Conservation (phyloP, 257 asterid genomes). For the Nicotiana paniculata region DNA sequence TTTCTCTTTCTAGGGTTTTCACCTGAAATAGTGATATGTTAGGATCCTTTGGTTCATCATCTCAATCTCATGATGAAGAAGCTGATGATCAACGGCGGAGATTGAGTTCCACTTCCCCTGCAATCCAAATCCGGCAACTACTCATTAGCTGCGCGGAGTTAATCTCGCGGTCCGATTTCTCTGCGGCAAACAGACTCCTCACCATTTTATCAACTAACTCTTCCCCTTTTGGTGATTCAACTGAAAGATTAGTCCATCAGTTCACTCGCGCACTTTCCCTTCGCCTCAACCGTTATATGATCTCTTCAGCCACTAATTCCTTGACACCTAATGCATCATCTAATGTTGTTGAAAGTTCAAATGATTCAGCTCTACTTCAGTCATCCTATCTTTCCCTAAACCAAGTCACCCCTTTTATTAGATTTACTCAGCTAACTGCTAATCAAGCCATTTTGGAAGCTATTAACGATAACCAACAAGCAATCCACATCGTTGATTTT, state of each 20-base stretch:
- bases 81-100: constrained; percentile 3
- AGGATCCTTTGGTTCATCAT: constrained; percentile 74
- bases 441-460: constrained; percentile 91
- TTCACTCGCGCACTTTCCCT: constrained; percentile 68
- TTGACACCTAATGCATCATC: background rate
- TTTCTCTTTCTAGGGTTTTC: constrained; percentile 54
- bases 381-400: constrained; percentile 74
- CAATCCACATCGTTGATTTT: constrained; percentile 82
- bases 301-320: constrained; percentile 14
- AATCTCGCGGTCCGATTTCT: constrained; percentile 57
- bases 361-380: constrained; percentile 41
- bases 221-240: constrained; percentile 80
- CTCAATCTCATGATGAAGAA: constrained; percentile 22
- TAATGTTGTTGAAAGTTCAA: background rate
- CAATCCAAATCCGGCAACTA: constrained; percentile 73
- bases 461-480: constrained; percentile 52
- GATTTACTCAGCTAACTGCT: constrained; percentile 85
- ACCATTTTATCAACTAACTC: constrained; percentile 48
- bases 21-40: constrained; percentile 41
- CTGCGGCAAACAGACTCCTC: constrained; percentile 73
- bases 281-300: constrained; percentile 39
- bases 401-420: constrained; percentile 72
- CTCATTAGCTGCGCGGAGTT: constrained; percentile 79
- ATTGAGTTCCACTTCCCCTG: constrained; percentile 32
- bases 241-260: constrained; percentile 78